Base-by-base conservation (phyloP, 129 eudicot species). In the Oenanthe sinensis region DNA sequence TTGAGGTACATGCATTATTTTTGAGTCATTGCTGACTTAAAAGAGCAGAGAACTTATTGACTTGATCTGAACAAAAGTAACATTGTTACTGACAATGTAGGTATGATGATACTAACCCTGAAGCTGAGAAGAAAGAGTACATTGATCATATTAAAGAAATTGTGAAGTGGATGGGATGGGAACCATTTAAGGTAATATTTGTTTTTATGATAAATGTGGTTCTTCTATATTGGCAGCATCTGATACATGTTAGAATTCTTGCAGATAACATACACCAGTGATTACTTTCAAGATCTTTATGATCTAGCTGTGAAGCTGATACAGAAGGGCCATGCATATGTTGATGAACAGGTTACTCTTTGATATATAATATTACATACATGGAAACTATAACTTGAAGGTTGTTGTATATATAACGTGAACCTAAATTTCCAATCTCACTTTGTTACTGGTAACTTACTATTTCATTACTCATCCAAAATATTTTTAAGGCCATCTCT, bases 81-180 rank as follows among this genome's bases (percentile, higher is more conserved):
- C 44, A 3, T 15, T 54, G 22, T 37, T 28, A 17, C 2, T 26
- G 33, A 44, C 13, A 28, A 60, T 83, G 74, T 77, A 94, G 98
- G 92, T 96, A 33, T 85, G 99, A 96, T 86, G 99, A 96, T 78
- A 96, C 99, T 50, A 96, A 96, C 49, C 99, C 99, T 22, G 99
- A 96, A 81, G 99, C 99, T 69, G 99, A 96, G 82, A 96, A 96
- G 87, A 88, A 92, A 81, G 99, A 96, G 86, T 96, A 96, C 72
- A 92, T 96, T 4, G 97, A 96, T 83, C 99, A 96, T 84, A 96
- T 96, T 52, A 84, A 92, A 89, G 99, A 96, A 75, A 92, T 96
- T 50, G 99, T 96, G 7, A 78, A 81, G 15, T 96, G 99, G 99
- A 96, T 96, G 97, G 99, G 99, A 42, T 96, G 99, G 99, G 86